Evolutionary conservation across 1,139 yeast genomes (phyloP).

Genomic region (Meyerozyma carpophila): DNA sequence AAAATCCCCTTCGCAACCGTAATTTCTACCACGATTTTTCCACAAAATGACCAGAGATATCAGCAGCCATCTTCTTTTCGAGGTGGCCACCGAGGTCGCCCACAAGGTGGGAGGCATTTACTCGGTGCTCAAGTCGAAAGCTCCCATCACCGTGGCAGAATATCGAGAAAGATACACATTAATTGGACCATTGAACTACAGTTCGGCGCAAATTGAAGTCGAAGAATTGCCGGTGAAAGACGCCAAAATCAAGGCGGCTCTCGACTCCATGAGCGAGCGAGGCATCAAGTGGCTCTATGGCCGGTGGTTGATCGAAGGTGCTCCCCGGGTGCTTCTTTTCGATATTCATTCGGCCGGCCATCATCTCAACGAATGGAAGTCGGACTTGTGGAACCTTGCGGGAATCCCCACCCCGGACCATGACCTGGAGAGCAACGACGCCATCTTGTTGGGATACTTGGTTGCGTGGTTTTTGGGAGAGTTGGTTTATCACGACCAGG

Average conservation of each 20-base stretch:
- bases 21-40: neutral
- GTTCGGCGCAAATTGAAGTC: constrained; percentile 86
- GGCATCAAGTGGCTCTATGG: constrained; percentile 87
- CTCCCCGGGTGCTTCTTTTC: constrained; percentile 86
- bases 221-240: constrained; percentile 78
- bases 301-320: constrained; percentile 96
- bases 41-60: constrained; percentile 62
- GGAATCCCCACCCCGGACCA: constrained; percentile 92
- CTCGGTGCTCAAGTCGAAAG: constrained; percentile 93
- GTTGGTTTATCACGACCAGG: constrained; percentile 72
- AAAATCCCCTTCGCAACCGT: neutral
- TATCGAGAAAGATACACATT: constrained; percentile 83
- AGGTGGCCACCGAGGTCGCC: constrained; percentile 96
- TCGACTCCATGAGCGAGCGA: constrained; percentile 69
- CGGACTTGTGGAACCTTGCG: constrained; percentile 85
- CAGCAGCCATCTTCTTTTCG: constrained; percentile 81
- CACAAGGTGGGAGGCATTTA: constrained; percentile 97
- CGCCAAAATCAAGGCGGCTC: constrained; percentile 52
- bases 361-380: constrained; percentile 84
- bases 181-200: constrained; percentile 79
- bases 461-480: constrained; percentile 98
- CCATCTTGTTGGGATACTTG: constrained; percentile 84
- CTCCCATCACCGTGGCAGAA: constrained; percentile 94
- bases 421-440: constrained; percentile 86
- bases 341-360: constrained; percentile 73